Conservation (phyloP, 2,329 filamentous ascomycete genomes). For the Colletotrichum navitas region DNA sequence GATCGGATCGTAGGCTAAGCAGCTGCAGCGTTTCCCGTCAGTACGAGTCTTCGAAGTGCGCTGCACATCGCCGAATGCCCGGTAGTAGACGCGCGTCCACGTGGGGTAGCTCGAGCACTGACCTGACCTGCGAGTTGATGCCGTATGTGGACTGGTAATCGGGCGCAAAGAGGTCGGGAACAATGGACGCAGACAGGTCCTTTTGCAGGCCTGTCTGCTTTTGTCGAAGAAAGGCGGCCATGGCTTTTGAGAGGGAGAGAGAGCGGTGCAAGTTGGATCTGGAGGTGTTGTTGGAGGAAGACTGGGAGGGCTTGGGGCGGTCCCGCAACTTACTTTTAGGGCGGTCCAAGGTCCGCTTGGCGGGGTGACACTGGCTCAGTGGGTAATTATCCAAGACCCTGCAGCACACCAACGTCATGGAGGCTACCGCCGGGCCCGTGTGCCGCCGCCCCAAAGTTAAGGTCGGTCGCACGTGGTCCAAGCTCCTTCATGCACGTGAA, state of each 20-base stretch:
- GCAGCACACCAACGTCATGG: slow-evolving; percentile 36
- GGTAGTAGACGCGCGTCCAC: slow-evolving; percentile 40
- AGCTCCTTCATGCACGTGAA: slow-evolving; percentile 10
- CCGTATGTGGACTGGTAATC: slow-evolving; percentile 89
- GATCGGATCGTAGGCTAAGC: slow-evolving; percentile 90
- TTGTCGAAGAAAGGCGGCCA: slow-evolving; percentile 79
- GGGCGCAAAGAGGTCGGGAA: slow-evolving; percentile 81
- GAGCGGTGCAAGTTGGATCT: slow-evolving; percentile 41
- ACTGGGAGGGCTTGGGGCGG: slow-evolving; percentile 5
- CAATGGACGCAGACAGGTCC: slow-evolving; percentile 87
- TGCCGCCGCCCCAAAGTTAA: neutral
- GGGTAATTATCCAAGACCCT: slow-evolving; percentile 33
- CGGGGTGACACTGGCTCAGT: slow-evolving; percentile 28
- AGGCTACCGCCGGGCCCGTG: slow-evolving; percentile 24
- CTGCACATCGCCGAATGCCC: slow-evolving; percentile 1
- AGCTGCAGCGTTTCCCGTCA: slow-evolving; percentile 63
- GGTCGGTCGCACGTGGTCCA: neutral
- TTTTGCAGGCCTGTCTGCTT: slow-evolving; percentile 95
- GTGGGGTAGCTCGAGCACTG: slow-evolving; percentile 44
- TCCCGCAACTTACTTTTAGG: slow-evolving; percentile 32
- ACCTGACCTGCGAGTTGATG: slow-evolving; percentile 81
- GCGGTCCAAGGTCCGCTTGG: slow-evolving; percentile 34
- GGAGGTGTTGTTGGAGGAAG: slow-evolving; percentile 36
- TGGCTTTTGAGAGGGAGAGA: slow-evolving; percentile 31
- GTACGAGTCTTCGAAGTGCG: neutral